Evolutionary conservation across 1,139 yeast genomes (phyloP).

Genomic region (Geotrichum histeridarum): DNA sequence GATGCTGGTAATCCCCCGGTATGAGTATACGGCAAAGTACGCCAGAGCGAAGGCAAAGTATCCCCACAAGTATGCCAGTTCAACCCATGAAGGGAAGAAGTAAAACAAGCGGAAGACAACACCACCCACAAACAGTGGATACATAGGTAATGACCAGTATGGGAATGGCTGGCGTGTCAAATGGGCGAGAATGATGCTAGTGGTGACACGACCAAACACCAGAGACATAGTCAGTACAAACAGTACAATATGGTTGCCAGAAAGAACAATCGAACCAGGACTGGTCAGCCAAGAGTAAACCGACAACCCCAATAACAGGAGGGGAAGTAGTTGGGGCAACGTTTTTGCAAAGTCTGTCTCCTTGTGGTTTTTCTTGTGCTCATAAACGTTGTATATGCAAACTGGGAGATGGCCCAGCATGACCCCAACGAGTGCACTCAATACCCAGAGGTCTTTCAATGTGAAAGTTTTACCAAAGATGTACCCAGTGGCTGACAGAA

Average conservation of each 20-base stretch:
- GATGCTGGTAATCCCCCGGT: conserved; percentile 36
- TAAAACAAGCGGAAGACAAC: conserved; percentile 29
- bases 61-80: conserved; percentile 35
- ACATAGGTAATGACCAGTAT: conserved; percentile 36
- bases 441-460: conserved; percentile 35
- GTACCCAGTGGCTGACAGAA: conserved; percentile 18
- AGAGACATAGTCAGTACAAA: conserved; percentile 60
- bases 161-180: conserved; percentile 68
- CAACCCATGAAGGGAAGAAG: conserved; percentile 26
- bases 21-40: conserved; percentile 38
- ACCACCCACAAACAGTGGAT: conserved; percentile 38
- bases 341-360: conserved; percentile 46
- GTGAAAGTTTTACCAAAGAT: conserved; percentile 34
- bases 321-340: conserved; percentile 38
- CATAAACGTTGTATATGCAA: conserved; percentile 53
- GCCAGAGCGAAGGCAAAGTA: conserved; percentile 29
- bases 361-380: conserved; percentile 42
- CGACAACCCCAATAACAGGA: conserved; percentile 30
- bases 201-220: conserved; percentile 61
- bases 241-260: conserved; percentile 49
- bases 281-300: conserved; percentile 37
- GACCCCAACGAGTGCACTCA: conserved; percentile 47
- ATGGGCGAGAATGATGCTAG: conserved; percentile 57
- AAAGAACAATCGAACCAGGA: conserved; percentile 37
- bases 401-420: conserved; percentile 45